Base-by-base conservation (phyloP, 2,329 filamentous ascomycete species). In the Colletotrichum sp. region DNA sequence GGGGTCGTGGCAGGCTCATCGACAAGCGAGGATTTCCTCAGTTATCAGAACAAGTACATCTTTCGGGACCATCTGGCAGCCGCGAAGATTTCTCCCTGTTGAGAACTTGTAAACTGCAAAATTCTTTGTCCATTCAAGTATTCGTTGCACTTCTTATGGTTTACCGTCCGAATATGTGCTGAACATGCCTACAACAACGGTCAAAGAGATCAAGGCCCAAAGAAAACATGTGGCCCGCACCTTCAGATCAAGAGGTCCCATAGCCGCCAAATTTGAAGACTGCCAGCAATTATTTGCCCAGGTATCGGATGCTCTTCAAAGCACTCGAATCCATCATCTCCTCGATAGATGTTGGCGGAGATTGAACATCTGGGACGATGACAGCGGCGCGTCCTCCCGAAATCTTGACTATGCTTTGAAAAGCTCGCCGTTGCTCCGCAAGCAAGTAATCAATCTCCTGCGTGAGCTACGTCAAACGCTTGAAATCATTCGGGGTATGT, bases 241-340 rank as follows among this genome's bases (percentile, higher is more conserved):
- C 1, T 32, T 63, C 16, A 63, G 59, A 21, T 28, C 26, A 18
- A 63, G n/a, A 2, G 28, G 59, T 1, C 59, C 28, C 0, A 63
- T 63, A 18, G 59, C 59, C 18, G 59, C 59, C 26, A 30, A 63
- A n/a, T 63, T 63, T 8, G 59, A 63, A 63, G 59, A 63, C 59
- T 63, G 59, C 0, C 59, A 63, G 28, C 59, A 63, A 9, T 10
- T n/a, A 6, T 34, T 63, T 18, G 59, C 32, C 1, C 59, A 34
- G 59, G 28, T 63, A 18, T 63, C 59, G 13, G 59, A 63, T 36
- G 59, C 30, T 15, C 59, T 63, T 21, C 26, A 26, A 5, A 10
- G 4, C 0, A 63, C 16, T 21, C 59, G 30, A 34, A 18, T 63
- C 26, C 28, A 21, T n/a, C 28, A 36, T 34, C 59, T 63, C 18